Evolutionary conservation across 2,329 filamentous ascomycete genomes (phyloP), one percentile per base, ranked within the genome.

Genomic region (Pseudogymnoascus sp.): DNA sequence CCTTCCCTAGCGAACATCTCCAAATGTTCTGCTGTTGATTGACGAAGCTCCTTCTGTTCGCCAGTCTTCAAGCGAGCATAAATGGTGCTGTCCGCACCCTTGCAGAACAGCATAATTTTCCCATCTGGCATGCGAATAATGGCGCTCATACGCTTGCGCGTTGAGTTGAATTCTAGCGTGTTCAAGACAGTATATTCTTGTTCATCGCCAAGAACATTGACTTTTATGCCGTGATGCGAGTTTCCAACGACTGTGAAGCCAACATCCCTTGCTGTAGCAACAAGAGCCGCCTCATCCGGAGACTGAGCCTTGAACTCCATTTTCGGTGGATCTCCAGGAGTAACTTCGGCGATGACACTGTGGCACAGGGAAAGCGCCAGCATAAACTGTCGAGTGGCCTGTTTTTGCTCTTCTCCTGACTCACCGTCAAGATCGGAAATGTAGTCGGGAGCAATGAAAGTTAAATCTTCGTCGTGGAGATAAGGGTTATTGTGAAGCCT

Each of bases 301-400:
- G 92, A 97, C 72, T 99, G 94, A 0, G 94, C 94, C 76, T 95
- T 97, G 81, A 97, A 99, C 28, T 92, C 83, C 69, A 99, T 94
- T 73, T 83, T 89, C 0, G 94, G 93, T 30, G 88, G 88, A 67
- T 97, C 90, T n/a, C 92, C 93, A 0, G 92, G 91, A 1, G 87
- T 86, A 65, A 87, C 87, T 73, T 99, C 94, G 0, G 93, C 89
- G 64, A 99, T 93, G 63, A 99, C 94, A 0, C 92, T 96, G 72
- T 99, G 94, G 70, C 94, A 99, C n/a, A 99, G 83, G 16, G 94
- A 92, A 62, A 99, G 80, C 7, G 89, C 90, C 60, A 97, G 81
- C 93, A 99, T 97, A 72, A 99, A 99, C 65, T 89, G 86, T 67
- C 92, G 85, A 65, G 89, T 93, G 2, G 91, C 90, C 33, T 80